Percentiles rank a stretch among this genome's conserved stretches.
Conservation (phyloP, 768 basidiomycete species). For the Scleroderma bovista region DNA sequence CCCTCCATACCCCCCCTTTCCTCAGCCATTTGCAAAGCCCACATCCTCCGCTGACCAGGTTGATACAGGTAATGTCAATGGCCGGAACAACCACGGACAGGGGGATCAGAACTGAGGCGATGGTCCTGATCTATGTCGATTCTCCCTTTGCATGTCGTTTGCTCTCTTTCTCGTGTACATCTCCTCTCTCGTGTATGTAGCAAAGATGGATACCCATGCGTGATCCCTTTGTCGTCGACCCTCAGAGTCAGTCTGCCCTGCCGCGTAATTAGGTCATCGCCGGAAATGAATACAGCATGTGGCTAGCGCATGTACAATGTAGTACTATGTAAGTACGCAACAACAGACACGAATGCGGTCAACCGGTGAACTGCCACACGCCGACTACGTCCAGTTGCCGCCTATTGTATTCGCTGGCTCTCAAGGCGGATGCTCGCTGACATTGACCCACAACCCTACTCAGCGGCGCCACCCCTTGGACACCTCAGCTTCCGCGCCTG, state of each 20-base stretch:
- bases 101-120: neutral
- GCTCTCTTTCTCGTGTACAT: neutral
- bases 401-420: constrained; percentile 13
- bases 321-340: neutral
- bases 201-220: neutral
- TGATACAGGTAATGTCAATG: constrained; percentile 1
- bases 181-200: neutral
- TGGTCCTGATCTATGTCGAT: neutral
- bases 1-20: constrained; percentile 35
- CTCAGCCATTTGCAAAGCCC: constrained; percentile 28
- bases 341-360: neutral
- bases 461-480: constrained; percentile 27
- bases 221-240: neutral
- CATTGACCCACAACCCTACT: constrained; percentile 9
- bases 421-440: constrained; percentile 20
- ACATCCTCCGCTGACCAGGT: neutral
- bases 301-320: neutral
- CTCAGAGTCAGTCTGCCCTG: too few relatives aligned
- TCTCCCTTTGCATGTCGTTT: neutral
- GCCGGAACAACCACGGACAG: constrained; percentile 4
- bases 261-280: neutral
- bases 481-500: constrained; percentile 6
- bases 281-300: neutral
- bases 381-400: neutral
- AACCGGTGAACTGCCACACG: neutral